phyloP scores from a whole-genome alignment of 768 basidiomycete genomes.

The Russula sp. region DNA sequence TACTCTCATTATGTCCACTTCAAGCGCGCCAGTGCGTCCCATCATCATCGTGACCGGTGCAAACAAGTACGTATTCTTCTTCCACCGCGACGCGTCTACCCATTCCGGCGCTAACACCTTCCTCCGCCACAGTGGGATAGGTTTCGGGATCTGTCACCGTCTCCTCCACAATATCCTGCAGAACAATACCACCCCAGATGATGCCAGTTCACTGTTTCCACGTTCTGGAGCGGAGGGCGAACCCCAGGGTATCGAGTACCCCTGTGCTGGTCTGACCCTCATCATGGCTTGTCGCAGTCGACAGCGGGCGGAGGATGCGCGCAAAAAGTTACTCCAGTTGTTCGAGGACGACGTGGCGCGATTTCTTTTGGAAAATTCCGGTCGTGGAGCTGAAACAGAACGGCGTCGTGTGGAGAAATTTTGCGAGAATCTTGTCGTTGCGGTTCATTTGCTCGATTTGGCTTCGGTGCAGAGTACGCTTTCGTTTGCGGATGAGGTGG shows the following conservation, averaged over 20 bases:
- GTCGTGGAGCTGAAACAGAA: conserved; percentile 42
- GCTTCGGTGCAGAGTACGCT: conserved; percentile 58
- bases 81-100: too few relatives aligned
- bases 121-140: conserved; percentile 60
- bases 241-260: conserved; percentile 28
- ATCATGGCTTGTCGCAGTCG: conserved; percentile 77
- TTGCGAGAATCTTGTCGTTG: conserved; percentile 55
- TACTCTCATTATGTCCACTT: conserved; percentile 3
- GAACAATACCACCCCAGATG: conserved; percentile 41
- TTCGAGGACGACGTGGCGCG: conserved; percentile 54
- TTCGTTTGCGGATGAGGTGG: conserved; percentile 54
- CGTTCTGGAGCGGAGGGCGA: conserved; percentile 30
- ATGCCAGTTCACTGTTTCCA: conserved; percentile 48
- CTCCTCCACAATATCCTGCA: conserved; percentile 66
- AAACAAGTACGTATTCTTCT: conserved; percentile 36
- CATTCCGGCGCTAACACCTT: background rate
- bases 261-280: conserved; percentile 60
- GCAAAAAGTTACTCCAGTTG: conserved; percentile 48
- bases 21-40: conserved; percentile 25
- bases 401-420: conserved; percentile 52
- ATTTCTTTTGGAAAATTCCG: conserved; percentile 33
- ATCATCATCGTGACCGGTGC: conserved; percentile 40
- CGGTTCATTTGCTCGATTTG: conserved; percentile 64
- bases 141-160: conserved; percentile 79
- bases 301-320: conserved; percentile 61